phyloP scores from a whole-genome alignment of 2,329 filamentous ascomycete species.

The Phaeosphaeria sp. region DNA sequence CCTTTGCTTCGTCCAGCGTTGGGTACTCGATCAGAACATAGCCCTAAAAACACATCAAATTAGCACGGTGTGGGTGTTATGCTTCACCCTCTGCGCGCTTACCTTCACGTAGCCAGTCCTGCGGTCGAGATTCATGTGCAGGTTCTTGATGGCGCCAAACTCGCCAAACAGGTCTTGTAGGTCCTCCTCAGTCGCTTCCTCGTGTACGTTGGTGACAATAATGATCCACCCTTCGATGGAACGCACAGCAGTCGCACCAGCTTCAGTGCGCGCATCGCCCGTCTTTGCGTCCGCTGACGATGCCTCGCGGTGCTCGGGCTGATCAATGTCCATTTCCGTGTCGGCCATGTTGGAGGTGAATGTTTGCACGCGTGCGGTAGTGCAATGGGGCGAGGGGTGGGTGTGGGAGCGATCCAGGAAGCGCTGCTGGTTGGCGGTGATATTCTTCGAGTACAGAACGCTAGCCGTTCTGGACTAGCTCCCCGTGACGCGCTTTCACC shows the following conservation, averaged over 20 bases:
- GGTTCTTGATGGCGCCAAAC: slow-evolving; percentile 85
- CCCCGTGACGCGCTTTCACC: neutral
- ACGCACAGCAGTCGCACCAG: slow-evolving; percentile 79
- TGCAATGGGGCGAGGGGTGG: slow-evolving; percentile 5
- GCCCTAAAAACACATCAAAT: slow-evolving; percentile 78
- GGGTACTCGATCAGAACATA: slow-evolving; percentile 87
- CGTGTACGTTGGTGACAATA: slow-evolving; percentile 84
- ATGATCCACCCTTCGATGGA: slow-evolving; percentile 92
- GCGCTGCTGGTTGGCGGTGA: neutral
- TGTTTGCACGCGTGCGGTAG: neutral
- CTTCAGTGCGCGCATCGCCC: slow-evolving; percentile 73
- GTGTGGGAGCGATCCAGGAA: neutral
- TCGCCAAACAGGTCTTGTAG: slow-evolving; percentile 83
- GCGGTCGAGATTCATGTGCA: slow-evolving; percentile 82
- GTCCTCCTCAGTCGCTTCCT: slow-evolving; percentile 84
- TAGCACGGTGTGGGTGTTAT: slow-evolving; percentile 66
- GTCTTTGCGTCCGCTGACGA: slow-evolving; percentile 57
- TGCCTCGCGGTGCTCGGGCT: slow-evolving; percentile 45
- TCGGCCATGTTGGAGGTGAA: slow-evolving; percentile 50
- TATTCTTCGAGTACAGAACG: neutral
- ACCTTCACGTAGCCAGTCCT: slow-evolving; percentile 89
- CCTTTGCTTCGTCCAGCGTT: slow-evolving; percentile 77
- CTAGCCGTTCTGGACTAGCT: neutral
- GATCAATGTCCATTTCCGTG: slow-evolving; percentile 54
- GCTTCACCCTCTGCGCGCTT: slow-evolving; percentile 1